phyloP scores from a whole-genome alignment of 140 eudicot genomes.

The Anethum foeniculum region DNA sequence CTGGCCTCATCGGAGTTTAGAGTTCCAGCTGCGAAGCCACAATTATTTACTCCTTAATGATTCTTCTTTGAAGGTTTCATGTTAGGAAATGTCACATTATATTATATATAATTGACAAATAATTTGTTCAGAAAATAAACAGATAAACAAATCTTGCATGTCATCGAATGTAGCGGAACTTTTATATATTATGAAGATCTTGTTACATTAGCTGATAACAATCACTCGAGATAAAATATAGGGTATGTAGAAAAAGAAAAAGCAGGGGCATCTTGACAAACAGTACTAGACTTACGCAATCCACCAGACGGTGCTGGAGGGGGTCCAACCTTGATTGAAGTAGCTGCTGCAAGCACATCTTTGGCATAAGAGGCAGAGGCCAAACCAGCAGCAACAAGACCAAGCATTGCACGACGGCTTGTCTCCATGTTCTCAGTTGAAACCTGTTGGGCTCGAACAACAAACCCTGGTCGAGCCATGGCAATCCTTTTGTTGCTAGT shows the following conservation, averaged over 20 bases:
- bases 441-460: conserved; percentile 49
- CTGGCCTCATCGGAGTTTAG: conserved; percentile 83
- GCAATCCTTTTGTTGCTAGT: conserved; percentile 32
- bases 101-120: background rate
- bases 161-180: background rate
- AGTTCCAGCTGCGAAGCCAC: conserved; percentile 69
- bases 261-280: conserved; percentile 2
- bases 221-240: background rate
- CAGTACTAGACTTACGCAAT: conserved; percentile 52
- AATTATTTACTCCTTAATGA: background rate
- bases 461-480: conserved; percentile 31
- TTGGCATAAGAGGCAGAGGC: conserved; percentile 68
- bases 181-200: background rate
- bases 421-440: conserved; percentile 47
- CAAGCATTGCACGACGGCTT: conserved; percentile 76
- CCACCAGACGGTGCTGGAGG: conserved; percentile 97
- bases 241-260: background rate
- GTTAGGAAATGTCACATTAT: background rate
- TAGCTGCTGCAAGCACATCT: conserved; percentile 83
- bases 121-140: background rate
- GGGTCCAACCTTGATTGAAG: conserved; percentile 71
- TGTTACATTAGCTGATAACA: background rate
- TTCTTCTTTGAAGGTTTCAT: background rate
- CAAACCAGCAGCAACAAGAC: conserved; percentile 81
- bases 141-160: background rate